These are phyloP conservation scores for Chaetoscypha palmicola DNA, from an alignment of 2,329 filamentous ascomycete genomes.

Conservation along the genomic window DNA sequence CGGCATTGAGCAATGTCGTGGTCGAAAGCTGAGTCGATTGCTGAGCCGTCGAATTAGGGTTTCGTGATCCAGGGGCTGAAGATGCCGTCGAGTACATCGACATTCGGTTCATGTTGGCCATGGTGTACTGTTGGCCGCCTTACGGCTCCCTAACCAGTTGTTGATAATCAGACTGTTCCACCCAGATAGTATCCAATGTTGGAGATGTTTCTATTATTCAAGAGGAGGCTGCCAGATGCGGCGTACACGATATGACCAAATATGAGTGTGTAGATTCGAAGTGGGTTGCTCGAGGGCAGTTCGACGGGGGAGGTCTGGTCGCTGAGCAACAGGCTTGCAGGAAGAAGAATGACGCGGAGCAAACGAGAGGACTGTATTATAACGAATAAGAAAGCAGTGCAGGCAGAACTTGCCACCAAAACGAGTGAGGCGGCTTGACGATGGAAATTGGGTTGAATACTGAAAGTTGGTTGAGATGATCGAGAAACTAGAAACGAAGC, in stretches of 20 bases:
- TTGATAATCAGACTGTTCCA: slow-evolving; percentile 11
- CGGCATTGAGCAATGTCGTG: slow-evolving; percentile 82
- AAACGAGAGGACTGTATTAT: slow-evolving; percentile 14
- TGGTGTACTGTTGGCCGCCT: slow-evolving; percentile 17
- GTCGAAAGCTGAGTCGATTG: slow-evolving; percentile 80
- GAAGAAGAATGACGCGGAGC: slow-evolving; percentile 10
- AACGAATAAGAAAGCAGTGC: slow-evolving; percentile 26
- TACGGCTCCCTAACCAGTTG: slow-evolving; percentile 15
- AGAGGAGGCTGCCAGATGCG: not conserved
- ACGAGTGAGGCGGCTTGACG: slow-evolving; percentile 47
- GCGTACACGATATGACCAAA: not conserved
- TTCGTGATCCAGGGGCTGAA: slow-evolving; percentile 49
- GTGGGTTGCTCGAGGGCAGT: not conserved
- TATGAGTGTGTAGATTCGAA: not conserved
- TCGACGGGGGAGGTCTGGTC: slow-evolving; percentile 6
- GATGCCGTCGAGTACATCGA: slow-evolving; percentile 65
- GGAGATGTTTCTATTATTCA: slow-evolving; percentile 3
- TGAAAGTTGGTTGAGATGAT: slow-evolving; percentile 13
- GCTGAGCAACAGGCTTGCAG: slow-evolving; percentile 22
- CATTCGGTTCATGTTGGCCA: slow-evolving; percentile 31
- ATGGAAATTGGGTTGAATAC: slow-evolving; percentile 8
- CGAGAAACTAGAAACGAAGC: slow-evolving; percentile 10
- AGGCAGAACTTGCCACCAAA: slow-evolving; percentile 39
- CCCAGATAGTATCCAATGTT: slow-evolving; percentile 2
- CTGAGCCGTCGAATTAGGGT: slow-evolving; percentile 50